phyloP scores from a whole-genome alignment of 306 rosid genomes.

The Gleditsia sinensis region DNA sequence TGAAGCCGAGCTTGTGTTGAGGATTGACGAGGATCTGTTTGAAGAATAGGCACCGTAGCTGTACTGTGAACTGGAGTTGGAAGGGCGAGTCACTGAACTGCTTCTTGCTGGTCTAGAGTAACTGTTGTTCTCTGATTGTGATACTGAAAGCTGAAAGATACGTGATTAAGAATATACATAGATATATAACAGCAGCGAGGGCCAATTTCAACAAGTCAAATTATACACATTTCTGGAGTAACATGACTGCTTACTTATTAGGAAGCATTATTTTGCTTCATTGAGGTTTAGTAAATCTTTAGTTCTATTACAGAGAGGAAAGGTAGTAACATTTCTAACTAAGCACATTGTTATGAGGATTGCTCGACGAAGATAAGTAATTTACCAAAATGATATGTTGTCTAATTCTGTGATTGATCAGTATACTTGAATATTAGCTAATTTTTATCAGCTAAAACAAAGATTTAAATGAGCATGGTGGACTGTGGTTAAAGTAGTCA shows the following conservation, averaged over 20 bases:
- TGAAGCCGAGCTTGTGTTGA: conserved; percentile 97
- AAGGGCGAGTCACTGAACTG: conserved; percentile 88
- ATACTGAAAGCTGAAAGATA: conserved; percentile 82
- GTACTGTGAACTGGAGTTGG: conserved; percentile 69
- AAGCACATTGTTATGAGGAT: background rate
- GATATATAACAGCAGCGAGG: background rate
- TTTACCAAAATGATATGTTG: background rate
- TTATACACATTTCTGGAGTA: background rate
- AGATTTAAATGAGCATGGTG: background rate
- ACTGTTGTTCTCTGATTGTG: conserved; percentile 76
- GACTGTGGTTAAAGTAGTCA: background rate
- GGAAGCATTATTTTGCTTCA: background rate
- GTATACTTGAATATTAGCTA: background rate
- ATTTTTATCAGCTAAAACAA: background rate
- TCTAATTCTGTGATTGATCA: background rate
- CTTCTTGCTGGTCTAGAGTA: conserved; percentile 87
- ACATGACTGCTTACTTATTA: background rate
- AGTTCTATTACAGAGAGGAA: background rate
- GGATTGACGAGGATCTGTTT: conserved; percentile 75
- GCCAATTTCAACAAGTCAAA: conserved; percentile 2
- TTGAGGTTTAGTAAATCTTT: background rate
- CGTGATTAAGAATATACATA: conserved; percentile 30
- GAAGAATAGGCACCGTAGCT: conserved; percentile 66
- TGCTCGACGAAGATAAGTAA: background rate
- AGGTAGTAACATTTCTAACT: background rate